phyloP scores from a whole-genome alignment of 139 green algal species.

The Chlamydomonas urium region DNA sequence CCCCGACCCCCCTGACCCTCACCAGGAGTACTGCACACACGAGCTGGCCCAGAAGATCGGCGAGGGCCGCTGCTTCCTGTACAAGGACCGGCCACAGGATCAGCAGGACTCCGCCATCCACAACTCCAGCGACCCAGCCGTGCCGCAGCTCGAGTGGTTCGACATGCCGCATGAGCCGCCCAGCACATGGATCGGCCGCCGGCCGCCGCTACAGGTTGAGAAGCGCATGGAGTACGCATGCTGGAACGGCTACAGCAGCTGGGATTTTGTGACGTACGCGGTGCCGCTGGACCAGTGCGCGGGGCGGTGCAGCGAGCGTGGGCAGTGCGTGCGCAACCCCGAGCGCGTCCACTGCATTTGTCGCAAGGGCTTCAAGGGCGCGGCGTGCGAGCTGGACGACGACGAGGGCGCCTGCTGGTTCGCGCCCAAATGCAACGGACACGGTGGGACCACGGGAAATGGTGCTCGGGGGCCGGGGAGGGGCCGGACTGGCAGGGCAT shows the following conservation, averaged over 20 bases:
- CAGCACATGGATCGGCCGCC: neutral
- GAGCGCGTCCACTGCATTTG: neutral
- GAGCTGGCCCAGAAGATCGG: neutral
- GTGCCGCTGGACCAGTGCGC: neutral
- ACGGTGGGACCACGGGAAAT: too few species aligned
- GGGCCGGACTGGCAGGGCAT: too few species aligned
- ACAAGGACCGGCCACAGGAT: neutral
- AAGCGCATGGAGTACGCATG: neutral
- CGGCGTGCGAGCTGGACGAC: neutral
- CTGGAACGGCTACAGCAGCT: neutral
- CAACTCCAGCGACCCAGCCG: neutral
- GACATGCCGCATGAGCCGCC: neutral
- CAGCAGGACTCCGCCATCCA: neutral
- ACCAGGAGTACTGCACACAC: too few species aligned
- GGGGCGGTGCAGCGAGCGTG: neutral
- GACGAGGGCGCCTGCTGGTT: slow-evolving; percentile 13
- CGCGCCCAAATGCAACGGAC: neutral
- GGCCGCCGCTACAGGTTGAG: neutral
- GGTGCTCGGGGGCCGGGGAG: too few species aligned
- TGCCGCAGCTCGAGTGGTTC: neutral
- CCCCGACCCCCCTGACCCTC: too few species aligned
- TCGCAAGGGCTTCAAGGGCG: slow-evolving; percentile 8
- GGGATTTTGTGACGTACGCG: neutral
- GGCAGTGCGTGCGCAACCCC: neutral
- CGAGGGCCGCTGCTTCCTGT: neutral